Conservation (phyloP, 352 stramenopile species). For the Pythium scleroteichum region DNA sequence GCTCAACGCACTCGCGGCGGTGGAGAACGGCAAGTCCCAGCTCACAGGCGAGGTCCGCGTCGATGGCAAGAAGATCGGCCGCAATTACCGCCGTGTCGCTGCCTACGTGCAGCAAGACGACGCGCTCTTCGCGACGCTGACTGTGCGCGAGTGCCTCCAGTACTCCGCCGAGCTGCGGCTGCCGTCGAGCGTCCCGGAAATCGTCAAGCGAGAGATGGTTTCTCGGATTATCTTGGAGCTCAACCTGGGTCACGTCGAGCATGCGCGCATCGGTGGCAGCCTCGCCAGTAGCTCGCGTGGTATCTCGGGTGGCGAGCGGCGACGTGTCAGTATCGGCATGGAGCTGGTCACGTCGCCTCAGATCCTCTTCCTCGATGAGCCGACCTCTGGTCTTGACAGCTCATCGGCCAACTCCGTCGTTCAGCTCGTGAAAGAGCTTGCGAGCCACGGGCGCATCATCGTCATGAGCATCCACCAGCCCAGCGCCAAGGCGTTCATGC, state of each 20-base stretch:
- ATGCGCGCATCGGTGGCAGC: conserved; percentile 56
- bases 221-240: conserved; percentile 69
- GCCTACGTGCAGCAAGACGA: conserved; percentile 91
- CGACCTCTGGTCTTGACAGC: conserved; percentile 92
- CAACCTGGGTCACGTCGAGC: conserved; percentile 64
- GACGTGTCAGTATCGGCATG: conserved; percentile 92
- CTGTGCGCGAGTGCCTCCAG: conserved; percentile 80
- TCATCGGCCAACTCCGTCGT: conserved; percentile 90
- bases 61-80: conserved; percentile 53
- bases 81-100: conserved; percentile 70
- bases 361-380: conserved; percentile 91
- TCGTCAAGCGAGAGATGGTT: conserved; percentile 68
- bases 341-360: conserved; percentile 90
- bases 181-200: conserved; percentile 43
- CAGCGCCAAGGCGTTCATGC: conserved; percentile 87
- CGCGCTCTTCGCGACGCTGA: conserved; percentile 76
- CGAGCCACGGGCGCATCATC: conserved; percentile 78
- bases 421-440: conserved; percentile 86
- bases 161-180: conserved; percentile 84
- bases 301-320: conserved; percentile 92
- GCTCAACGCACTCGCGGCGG: conserved; percentile 70
- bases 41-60: conserved; percentile 63
- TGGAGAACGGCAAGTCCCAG: conserved; percentile 60
- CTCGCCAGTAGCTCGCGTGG: conserved; percentile 63
- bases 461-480: conserved; percentile 90